These are phyloP conservation scores for Daldinia eschscholtzii DNA, from an alignment of 2,329 filamentous ascomycete genomes.

Conservation along the genomic window DNA sequence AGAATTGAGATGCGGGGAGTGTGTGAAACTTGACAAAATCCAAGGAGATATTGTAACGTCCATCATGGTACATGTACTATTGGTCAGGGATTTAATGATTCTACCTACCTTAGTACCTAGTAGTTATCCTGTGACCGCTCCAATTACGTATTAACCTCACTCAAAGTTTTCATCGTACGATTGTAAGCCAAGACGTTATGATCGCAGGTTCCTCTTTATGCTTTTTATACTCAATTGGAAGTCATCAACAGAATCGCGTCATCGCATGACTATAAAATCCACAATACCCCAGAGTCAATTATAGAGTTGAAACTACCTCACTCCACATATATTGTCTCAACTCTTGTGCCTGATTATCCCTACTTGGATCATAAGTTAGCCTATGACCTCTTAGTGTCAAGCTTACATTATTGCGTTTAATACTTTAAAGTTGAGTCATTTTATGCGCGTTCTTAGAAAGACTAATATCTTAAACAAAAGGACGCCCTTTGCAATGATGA, in stretches of 20 bases:
- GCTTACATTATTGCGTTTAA: background rate
- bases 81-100: constrained; percentile 30
- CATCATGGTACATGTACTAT: constrained; percentile 27
- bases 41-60: constrained; percentile 32
- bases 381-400: constrained; percentile 4
- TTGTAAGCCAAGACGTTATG: constrained; percentile 20
- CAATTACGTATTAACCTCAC: constrained; percentile 28
- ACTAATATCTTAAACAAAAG: background rate
- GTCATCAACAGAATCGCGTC: constrained; percentile 15
- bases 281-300: constrained; percentile 16
- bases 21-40: constrained; percentile 6
- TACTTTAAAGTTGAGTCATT: background rate
- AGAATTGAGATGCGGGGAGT: constrained; percentile 33
- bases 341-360: constrained; percentile 8
- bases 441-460: background rate
- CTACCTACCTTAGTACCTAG: too few species aligned
- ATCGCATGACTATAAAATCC: constrained; percentile 14
- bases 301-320: constrained; percentile 21
- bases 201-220: constrained; percentile 21
- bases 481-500: background rate
- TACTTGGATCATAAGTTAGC: background rate
- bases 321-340: constrained; percentile 21
- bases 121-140: constrained; percentile 23
- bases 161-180: constrained; percentile 34
- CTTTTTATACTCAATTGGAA: constrained; percentile 12